Percentiles rank a stretch among this genome's conserved stretches.
phyloP scores from a whole-genome alignment of 164 flowering plant species.

The Chimonanthus salicifolius region DNA sequence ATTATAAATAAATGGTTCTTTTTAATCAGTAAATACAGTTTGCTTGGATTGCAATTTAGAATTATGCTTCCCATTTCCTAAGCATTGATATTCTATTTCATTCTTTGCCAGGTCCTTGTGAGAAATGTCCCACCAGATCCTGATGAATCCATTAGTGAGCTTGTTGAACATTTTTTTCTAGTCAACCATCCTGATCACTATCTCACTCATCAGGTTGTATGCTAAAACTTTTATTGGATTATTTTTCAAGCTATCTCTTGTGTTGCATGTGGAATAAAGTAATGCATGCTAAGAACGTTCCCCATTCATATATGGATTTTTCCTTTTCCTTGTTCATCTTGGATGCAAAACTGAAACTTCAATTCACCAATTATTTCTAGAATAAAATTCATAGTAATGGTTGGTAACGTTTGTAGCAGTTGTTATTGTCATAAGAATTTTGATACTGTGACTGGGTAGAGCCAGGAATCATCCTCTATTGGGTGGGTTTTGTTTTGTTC shows the following conservation, averaged over 20 bases:
- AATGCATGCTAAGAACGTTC: not conserved
- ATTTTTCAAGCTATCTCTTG: not conserved
- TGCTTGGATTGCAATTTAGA: not conserved
- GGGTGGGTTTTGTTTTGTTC: too few species aligned
- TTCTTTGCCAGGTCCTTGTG: conserved; percentile 62
- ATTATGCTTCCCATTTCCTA: not conserved
- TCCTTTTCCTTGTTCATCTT: not conserved
- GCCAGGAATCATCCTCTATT: too few species aligned
- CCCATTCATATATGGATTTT: not conserved
- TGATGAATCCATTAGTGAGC: conserved; percentile 72
- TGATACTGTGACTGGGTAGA: too few species aligned
- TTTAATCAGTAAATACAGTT: not conserved
- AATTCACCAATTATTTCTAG: not conserved
- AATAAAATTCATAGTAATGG: too few species aligned
- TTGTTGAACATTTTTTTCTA: conserved; percentile 82
- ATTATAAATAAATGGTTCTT: too few species aligned
- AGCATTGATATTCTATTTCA: not conserved
- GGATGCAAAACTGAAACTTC: not conserved
- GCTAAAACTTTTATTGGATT: not conserved
- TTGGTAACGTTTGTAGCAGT: too few species aligned
- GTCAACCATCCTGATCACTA: conserved; percentile 85
- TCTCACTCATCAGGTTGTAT: conserved; percentile 74
- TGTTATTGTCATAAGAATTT: too few species aligned
- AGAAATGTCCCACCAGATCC: conserved; percentile 89
- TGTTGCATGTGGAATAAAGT: not conserved